phyloP scores from a whole-genome alignment of 768 basidiomycete species.

The Collybia nuda region DNA sequence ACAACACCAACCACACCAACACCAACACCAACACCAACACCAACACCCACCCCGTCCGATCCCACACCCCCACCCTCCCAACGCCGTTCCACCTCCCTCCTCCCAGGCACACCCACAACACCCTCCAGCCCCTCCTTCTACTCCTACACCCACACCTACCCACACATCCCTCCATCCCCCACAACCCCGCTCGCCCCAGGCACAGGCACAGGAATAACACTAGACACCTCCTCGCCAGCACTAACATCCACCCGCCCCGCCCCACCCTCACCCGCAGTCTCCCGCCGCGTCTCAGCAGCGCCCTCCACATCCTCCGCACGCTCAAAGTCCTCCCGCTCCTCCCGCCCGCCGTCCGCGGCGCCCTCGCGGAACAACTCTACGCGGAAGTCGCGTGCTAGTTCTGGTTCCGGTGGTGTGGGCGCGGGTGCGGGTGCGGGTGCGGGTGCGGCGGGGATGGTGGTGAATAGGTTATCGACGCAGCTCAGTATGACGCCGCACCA shows the following conservation, averaged over 20 bases:
- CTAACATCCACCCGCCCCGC: slow-evolving; percentile 18
- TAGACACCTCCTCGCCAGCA: slow-evolving; percentile 12
- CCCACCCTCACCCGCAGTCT: slow-evolving; percentile 12
- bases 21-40: slow-evolving; percentile 2
- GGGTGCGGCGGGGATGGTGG: too few species aligned
- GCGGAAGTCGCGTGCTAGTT: neutral
- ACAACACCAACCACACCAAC: slow-evolving; percentile 9
- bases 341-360: slow-evolving; percentile 8
- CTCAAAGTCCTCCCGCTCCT: slow-evolving; percentile 12
- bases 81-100: slow-evolving; percentile 4
- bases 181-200: neutral
- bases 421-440: slow-evolving; percentile 1
- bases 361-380: slow-evolving; percentile 14
- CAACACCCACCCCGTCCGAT: neutral
- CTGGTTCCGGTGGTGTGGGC: slow-evolving; percentile 4
- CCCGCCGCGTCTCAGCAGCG: slow-evolving; percentile 21
- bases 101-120: neutral
- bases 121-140: slow-evolving; percentile 5
- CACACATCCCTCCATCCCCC: neutral
- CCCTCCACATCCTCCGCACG: slow-evolving; percentile 28
- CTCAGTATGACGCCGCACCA: slow-evolving; percentile 3
- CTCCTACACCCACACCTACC: too few species aligned
- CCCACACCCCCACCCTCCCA: slow-evolving; percentile 9
- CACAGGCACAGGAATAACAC: neutral
- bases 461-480: slow-evolving; percentile 5